Conservation (phyloP, 2,329 filamentous ascomycete species). For the Davidsoniella neocaledoniae region DNA sequence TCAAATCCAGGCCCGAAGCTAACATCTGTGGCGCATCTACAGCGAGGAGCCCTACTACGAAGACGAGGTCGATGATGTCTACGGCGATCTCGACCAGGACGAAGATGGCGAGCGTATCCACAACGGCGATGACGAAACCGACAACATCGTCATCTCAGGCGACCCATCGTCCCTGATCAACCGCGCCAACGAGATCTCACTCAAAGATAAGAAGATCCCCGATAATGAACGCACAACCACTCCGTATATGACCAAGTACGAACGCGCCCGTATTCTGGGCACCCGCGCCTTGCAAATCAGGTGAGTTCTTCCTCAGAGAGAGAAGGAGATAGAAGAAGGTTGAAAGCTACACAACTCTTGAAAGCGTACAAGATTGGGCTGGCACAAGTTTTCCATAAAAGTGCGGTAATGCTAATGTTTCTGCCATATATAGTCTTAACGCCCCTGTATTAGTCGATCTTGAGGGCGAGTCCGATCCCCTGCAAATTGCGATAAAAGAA, state of each 20-base stretch:
- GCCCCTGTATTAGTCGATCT: conserved; percentile 91
- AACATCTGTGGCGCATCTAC: conserved; percentile 14
- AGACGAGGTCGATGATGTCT: conserved; percentile 45
- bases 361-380: background rate
- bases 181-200: conserved; percentile 36
- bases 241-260: conserved; percentile 99
- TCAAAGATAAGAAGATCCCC: conserved; percentile 75
- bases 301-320: conserved; percentile 30
- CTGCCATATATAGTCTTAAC: conserved; percentile 55
- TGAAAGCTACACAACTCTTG: background rate
- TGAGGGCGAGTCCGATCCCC: conserved; percentile 91
- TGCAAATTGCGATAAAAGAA: conserved; percentile 96
- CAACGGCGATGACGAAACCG: conserved; percentile 38
- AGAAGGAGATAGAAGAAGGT: background rate
- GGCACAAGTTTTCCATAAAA: too few species aligned
- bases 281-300: conserved; percentile 92
- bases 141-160: conserved; percentile 43
- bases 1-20: conserved; percentile 6
- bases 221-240: conserved; percentile 81
- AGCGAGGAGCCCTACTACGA: conserved; percentile 59
- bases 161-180: conserved; percentile 41
- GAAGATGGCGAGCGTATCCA: conserved; percentile 34
- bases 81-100: conserved; percentile 34
- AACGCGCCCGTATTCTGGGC: conserved; percentile 80
- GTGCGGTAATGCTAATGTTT: too few species aligned